phyloP scores from a whole-genome alignment of 306 rosid genomes.

The Fragaria vesca region DNA sequence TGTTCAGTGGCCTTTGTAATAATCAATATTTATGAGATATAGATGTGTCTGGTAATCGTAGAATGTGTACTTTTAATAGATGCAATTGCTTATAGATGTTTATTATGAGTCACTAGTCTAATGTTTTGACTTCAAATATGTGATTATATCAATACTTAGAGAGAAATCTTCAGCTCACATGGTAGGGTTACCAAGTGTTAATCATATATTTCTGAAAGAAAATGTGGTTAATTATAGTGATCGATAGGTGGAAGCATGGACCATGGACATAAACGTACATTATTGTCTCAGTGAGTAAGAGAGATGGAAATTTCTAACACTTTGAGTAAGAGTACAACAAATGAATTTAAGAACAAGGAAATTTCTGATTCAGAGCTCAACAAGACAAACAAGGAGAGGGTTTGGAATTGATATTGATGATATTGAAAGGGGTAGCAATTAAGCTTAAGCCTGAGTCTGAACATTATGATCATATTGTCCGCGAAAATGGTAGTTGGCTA shows the following conservation, averaged over 20 bases:
- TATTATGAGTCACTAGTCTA: slow-evolving; percentile 30
- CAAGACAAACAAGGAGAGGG: no score
- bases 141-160: slow-evolving; percentile 13
- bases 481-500: no score
- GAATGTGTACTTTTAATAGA: not conserved
- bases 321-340: not conserved
- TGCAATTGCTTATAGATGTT: slow-evolving; percentile 23
- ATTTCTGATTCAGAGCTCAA: not conserved
- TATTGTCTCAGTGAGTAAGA: not conserved
- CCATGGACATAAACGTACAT: not conserved
- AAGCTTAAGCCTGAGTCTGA: no score
- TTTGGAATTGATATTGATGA: no score
- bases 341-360: slow-evolving; percentile 1
- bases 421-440: no score
- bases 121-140: slow-evolving; percentile 41
- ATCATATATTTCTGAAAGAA: not conserved
- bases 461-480: no score
- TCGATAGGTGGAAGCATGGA: not conserved
- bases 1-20: not conserved
- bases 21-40: not conserved
- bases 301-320: not conserved
- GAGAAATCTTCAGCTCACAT: slow-evolving; percentile 18
- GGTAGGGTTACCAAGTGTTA: slow-evolving; percentile 26
- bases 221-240: not conserved
- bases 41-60: not conserved